Evolutionary conservation across 768 basidiomycete species (phyloP).

Genomic region (Chalciporus sphaerocephalus): DNA sequence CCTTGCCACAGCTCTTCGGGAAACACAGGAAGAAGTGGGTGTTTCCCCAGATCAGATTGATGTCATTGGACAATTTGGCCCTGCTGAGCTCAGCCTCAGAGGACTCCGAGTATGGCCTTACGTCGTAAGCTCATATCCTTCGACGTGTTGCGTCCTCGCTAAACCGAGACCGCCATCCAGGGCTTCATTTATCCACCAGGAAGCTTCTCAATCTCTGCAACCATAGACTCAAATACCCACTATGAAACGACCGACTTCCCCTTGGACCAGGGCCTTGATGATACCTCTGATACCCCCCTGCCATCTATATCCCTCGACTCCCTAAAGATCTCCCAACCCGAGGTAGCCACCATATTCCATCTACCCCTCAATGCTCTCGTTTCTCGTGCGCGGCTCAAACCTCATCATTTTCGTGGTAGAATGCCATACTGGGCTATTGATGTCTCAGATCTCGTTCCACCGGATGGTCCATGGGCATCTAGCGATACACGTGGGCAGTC

Average conservation of each 20-base stretch:
- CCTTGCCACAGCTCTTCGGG: conserved; percentile 58
- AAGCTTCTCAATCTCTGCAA: not conserved
- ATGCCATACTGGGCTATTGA: conserved; percentile 63
- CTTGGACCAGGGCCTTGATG: too few relatives aligned
- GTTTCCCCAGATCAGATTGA: conserved; percentile 57
- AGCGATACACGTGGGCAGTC: conserved; percentile 35
- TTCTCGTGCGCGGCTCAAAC: conserved; percentile 45
- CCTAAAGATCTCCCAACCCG: conserved; percentile 51
- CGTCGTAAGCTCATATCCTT: conserved; percentile 52
- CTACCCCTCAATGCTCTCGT: conserved; percentile 54
- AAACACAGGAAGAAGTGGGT: conserved; percentile 73
- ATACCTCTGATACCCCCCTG: conserved; percentile 41
- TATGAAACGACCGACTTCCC: conserved; percentile 3
- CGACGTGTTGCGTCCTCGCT: not conserved
- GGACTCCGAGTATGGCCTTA: conserved; percentile 73
- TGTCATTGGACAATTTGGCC: conserved; percentile 60
- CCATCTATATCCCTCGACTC: conserved; percentile 55
- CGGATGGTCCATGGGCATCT: conserved; percentile 27
- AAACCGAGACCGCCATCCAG: conserved; percentile 14
- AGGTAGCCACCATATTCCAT: conserved; percentile 71
- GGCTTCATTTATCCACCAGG: conserved; percentile 38
- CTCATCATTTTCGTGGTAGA: conserved; percentile 49
- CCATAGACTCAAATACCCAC: not conserved
- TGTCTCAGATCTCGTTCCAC: conserved; percentile 52
- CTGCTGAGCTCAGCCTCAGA: conserved; percentile 53